Evolutionary conservation across 192 early-diverging fungal species (phyloP).

Genomic region (Martensiomyces pterosporus): DNA sequence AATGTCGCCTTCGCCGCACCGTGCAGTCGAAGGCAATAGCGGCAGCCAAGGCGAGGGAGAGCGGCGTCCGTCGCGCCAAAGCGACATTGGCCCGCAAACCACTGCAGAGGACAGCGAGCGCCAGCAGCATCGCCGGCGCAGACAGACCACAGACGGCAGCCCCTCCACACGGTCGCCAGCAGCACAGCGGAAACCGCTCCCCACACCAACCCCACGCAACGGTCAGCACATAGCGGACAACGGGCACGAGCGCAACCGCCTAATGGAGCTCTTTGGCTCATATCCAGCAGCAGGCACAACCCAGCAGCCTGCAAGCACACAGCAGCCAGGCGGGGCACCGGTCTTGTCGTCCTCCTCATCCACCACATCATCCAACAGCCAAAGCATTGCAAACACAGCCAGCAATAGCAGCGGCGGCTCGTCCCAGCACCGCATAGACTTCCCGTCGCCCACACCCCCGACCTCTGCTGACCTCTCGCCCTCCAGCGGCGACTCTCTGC

Average conservation of each 20-base stretch:
- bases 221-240: constrained; percentile 10
- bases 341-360: neutral
- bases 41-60: too few species aligned
- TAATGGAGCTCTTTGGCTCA: constrained; percentile 26
- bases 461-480: constrained; percentile 37
- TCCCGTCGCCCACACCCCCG: constrained; percentile 44
- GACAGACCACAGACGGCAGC: constrained; percentile 8
- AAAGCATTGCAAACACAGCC: too few species aligned
- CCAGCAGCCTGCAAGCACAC: neutral
- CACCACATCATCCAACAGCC: too few species aligned
- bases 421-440: constrained; percentile 30
- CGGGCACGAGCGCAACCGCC: constrained; percentile 16
- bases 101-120: too few species aligned
- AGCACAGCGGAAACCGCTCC: constrained; percentile 17
- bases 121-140: too few species aligned
- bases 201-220: constrained; percentile 5
- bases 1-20: constrained; percentile 1
- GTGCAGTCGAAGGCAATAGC: too few species aligned
- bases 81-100: neutral
- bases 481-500: constrained; percentile 34
- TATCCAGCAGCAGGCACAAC: too few species aligned
- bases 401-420: constrained; percentile 4
- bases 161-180: neutral
- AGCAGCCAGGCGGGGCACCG: neutral
- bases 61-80: too few species aligned